Percentiles rank a stretch among this genome's conserved stretches.
Conservation (phyloP, 768 basidiomycete genomes). For the Tulasnella sp. region DNA sequence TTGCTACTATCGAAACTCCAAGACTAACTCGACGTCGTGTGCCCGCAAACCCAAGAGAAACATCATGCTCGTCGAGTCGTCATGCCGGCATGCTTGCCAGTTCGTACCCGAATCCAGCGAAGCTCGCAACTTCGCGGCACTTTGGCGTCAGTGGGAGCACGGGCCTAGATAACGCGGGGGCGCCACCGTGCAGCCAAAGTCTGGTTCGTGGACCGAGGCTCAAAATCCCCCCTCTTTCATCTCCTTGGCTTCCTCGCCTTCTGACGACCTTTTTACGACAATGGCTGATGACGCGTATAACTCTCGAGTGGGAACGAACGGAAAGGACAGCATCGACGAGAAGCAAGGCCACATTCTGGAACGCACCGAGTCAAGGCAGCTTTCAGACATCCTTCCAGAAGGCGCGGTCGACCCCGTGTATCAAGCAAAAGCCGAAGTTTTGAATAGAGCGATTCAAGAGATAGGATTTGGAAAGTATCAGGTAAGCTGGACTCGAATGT, state of each 20-base stretch:
- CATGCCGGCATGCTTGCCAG: neutral
- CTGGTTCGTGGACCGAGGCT: neutral
- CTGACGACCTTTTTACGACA: neutral
- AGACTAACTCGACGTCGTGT: neutral
- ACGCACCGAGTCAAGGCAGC: neutral
- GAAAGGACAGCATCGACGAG: neutral
- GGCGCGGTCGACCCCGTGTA: conserved; percentile 53
- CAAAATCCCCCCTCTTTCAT: neutral
- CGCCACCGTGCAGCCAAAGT: neutral
- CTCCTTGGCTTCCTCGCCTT: neutral
- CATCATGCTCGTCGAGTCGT: too few species aligned
- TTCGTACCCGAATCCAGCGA: neutral
- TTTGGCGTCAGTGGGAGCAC: neutral
- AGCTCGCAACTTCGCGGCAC: neutral
- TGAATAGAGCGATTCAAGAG: conserved; percentile 60
- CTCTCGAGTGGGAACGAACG: neutral
- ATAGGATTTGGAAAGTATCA: conserved; percentile 72
- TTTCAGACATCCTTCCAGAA: conserved; percentile 30
- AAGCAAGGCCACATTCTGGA: neutral
- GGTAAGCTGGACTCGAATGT: conserved; percentile 8
- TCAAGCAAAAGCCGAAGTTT: conserved; percentile 51
- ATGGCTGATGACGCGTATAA: neutral
- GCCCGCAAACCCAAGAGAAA: too few species aligned
- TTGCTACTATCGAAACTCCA: neutral
- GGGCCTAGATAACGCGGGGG: neutral